Conservation (phyloP, 805 yeast genomes). For the Wickerhamomyces ciferrii region DNA sequence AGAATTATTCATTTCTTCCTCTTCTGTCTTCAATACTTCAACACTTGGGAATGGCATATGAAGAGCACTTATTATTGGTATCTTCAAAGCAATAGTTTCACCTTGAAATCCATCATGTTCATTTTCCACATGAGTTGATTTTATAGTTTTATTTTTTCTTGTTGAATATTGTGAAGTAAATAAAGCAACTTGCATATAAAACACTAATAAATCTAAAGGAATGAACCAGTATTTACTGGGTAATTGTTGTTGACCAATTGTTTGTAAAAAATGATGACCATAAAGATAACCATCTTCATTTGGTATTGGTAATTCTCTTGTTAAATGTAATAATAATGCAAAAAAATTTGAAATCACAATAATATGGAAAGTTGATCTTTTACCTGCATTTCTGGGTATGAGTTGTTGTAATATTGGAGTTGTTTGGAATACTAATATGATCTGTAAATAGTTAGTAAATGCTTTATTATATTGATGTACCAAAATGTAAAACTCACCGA, state of each 20-base stretch:
- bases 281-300: conserved; percentile 17
- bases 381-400: conserved; percentile 6
- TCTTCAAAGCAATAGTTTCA: conserved; percentile 7
- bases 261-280: conserved; percentile 21
- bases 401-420: conserved; percentile 4
- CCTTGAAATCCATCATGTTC: conserved; percentile 22
- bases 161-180: conserved; percentile 9
- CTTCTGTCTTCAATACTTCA: conserved; percentile 9
- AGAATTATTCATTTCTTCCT: conserved; percentile 4
- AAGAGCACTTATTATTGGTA: conserved; percentile 9
- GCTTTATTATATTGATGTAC: conserved; percentile 1
- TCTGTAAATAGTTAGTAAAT: too few relatives aligned
- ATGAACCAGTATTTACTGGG: conserved; percentile 10
- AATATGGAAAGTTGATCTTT: conserved; percentile 9
- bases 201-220: conserved; percentile 9
- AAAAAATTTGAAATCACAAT: conserved; percentile 8
- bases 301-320: conserved; percentile 16
- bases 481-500: conserved; percentile 7
- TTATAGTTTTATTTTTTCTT: not conserved
- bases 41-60: conserved; percentile 8
- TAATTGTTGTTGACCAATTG: conserved; percentile 18
- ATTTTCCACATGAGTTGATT: conserved; percentile 1
- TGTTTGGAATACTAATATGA: conserved; percentile 4
- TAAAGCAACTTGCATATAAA: conserved; percentile 12
- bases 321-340: conserved; percentile 7